Base-by-base conservation (phyloP, 164 flowering plant species). In the Annona squamosa region DNA sequence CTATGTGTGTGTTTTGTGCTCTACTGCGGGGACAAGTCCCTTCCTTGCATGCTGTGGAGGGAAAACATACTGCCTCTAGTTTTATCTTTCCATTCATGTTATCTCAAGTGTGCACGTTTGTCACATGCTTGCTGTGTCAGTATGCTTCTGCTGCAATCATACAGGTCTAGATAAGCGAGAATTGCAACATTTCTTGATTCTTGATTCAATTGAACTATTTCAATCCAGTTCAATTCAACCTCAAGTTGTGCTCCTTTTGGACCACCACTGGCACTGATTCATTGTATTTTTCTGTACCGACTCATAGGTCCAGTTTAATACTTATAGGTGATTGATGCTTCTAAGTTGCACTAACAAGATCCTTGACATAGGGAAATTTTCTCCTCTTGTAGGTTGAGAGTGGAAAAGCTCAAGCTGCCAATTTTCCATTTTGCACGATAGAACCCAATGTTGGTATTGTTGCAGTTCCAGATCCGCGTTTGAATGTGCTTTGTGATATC, bases 371-470 rank as follows among this genome's bases (percentile, higher is more conserved):
- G 13, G 9, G 59, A 10, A 52, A 10, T 65, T 66, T 44, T 42
- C 45, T 65, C 6, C 65, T 41, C 16, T 62, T 81, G 65, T 79
- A 95, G 99, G 98, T 96, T 70, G 99, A 96, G 81, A 96, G 93
- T 82, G 99, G 98, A 64, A 96, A 93, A 79, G 99, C 99, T 78
- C 99, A 96, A 80, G 99, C 98, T 82, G 99, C 99, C 57, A 96
- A 96, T 84, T 96, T 87, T 73, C 99, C 99, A 12, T 96, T 96
- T 77, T 96, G 99, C 73, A 96, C 99, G 13, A 96, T 96, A 75
- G 99, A 96, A 82, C 99, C 98, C 63, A 96, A 96, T 82, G 97
- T 96, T 41, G 99, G 99, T 67, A 88, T 85, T 66, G 97, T 96
- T 79, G 97, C 91, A 45, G 98, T 96, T 72, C 99, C 99, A 5